Evolutionary conservation across 129 eudicot genomes (phyloP), one percentile per base, ranked within the genome.

Genomic region (Arctium minus): DNA sequence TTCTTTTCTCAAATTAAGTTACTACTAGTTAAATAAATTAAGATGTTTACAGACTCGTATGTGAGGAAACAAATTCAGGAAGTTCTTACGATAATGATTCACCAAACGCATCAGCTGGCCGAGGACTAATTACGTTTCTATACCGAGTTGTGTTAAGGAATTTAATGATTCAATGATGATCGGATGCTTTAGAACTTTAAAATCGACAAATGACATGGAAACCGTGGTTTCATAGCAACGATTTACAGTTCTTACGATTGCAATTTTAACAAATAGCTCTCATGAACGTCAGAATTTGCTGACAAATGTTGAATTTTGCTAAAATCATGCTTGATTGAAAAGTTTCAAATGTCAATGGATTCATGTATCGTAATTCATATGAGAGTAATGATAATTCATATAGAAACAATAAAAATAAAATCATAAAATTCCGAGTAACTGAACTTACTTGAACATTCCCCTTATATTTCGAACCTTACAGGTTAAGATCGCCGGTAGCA

Each of bases 401-500:
- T 9, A 76, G 12, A 44, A 37, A 1, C 50, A 42, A 73, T 29
- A 22, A 13, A 17, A 22, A 64, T 0, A 30, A 27, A 17, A 67
- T 13, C 68, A 46, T 37, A 8, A 64, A 40, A 37, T 74, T 9
- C 5, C 3, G 62, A 83, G 82, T 77, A 78, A 60, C 69, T 72
- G 83, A 78, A 78, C 83, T 30, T 84, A 84, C 86, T 78, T 78
- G 79, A 78, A 78, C 78, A 36, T 83, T 38, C 73, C 78, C 82
- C 78, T 44, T 32, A 75, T 18, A 75, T 80, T 30, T 82, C 13
- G 39, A 44, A 75, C 85, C 80, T 68, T 74, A 82, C 27, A 76
- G 77, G 74, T 83, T 83, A 30, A 40, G 83, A 84, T 84, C 79
- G 74, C 74, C 82, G 82, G 78, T 72, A 76, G 82, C 79, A 83